phyloP scores from a whole-genome alignment of 352 stramenopile genomes.

The Phytopythium vexans region DNA sequence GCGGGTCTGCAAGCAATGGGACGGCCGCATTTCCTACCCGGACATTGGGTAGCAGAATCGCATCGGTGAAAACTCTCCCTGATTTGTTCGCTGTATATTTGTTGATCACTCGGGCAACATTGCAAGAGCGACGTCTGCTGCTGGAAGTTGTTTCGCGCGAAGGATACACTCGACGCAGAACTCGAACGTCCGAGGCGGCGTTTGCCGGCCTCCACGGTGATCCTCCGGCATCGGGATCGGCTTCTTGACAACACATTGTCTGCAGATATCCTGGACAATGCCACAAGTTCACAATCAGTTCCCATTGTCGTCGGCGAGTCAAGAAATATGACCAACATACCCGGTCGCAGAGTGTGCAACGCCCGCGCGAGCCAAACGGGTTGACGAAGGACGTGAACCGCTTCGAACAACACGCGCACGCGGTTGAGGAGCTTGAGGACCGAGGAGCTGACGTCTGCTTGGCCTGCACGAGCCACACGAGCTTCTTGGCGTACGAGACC shows the following conservation, averaged over 20 bases:
- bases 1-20: constrained; percentile 17
- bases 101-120: not conserved
- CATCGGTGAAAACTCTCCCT: not conserved
- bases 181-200: too few species aligned
- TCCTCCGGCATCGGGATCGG: too few species aligned
- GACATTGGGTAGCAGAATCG: constrained; percentile 13
- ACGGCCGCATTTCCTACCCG: constrained; percentile 26
- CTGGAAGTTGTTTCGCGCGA: too few species aligned
- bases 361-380: constrained; percentile 14
- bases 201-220: too few species aligned
- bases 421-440: not conserved
- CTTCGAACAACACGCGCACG: constrained; percentile 27
- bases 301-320: too few species aligned
- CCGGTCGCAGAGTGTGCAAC: constrained; percentile 16
- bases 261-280: too few species aligned
- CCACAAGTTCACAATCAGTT: too few species aligned
- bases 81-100: not conserved
- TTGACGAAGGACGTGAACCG: constrained; percentile 16
- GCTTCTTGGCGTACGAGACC: constrained; percentile 42
- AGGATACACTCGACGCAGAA: too few species aligned
- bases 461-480: constrained; percentile 36
- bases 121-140: too few species aligned
- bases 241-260: too few species aligned
- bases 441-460: constrained; percentile 12
- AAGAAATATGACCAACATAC: not conserved